Evolutionary conservation across 2,329 filamentous ascomycete genomes (phyloP).

Genomic region (Talaromyces funiculosus): DNA sequence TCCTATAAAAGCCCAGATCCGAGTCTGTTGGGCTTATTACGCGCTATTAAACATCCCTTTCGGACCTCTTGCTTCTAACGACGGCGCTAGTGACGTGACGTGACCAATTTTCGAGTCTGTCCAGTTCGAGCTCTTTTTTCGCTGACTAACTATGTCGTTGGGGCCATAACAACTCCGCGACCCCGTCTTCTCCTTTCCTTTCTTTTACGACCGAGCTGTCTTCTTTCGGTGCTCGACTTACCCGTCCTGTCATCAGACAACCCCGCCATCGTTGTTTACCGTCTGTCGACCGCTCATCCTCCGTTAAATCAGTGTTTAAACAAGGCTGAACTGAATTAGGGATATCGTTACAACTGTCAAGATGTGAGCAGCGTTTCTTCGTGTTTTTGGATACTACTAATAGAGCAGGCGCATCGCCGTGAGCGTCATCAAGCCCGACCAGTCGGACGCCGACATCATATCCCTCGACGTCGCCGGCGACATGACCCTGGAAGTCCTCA

Average conservation of each 20-base stretch:
- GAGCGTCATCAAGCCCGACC: constrained; percentile 70
- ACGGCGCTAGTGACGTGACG: not conserved
- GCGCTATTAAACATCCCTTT: not conserved
- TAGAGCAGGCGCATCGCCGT: constrained; percentile 75
- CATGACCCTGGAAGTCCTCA: constrained; percentile 78
- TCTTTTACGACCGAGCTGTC: not conserved
- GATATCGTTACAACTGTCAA: not conserved
- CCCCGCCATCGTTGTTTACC: not conserved
- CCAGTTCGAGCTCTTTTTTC: constrained; percentile 6
- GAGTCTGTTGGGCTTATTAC: not conserved
- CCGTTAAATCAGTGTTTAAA: not conserved
- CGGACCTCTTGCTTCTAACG: constrained; percentile 6
- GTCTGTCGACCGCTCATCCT: not conserved
- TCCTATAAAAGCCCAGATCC: not conserved
- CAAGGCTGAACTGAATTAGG: not conserved
- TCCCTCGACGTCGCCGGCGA: constrained; percentile 75
- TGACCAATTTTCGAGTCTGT: not conserved
- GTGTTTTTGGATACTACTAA: not conserved
- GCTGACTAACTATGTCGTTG: not conserved
- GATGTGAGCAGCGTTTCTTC: not conserved
- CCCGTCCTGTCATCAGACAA: not conserved
- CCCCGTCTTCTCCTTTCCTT: not conserved
- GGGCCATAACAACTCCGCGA: not conserved
- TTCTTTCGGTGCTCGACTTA: not conserved
- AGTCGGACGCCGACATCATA: constrained; percentile 67